phyloP scores from a whole-genome alignment of 345 rosid genomes.

The Boechera stricta region DNA sequence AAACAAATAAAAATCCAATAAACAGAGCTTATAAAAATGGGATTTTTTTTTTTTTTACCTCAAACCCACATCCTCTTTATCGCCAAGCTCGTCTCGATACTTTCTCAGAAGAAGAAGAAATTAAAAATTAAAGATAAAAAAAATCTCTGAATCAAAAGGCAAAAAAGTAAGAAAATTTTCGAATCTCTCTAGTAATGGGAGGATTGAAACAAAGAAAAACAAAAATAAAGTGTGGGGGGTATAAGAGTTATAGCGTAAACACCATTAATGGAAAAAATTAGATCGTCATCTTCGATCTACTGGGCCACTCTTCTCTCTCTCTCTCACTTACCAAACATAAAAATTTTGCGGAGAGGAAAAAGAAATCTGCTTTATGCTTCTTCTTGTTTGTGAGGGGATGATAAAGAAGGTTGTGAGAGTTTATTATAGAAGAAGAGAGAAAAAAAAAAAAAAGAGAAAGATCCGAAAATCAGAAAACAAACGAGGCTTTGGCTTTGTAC shows the following conservation, averaged over 20 bases:
- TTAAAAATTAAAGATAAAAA: neutral
- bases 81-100: slow-evolving; percentile 41
- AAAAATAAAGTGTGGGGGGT: slow-evolving; percentile 14
- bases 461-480: slow-evolving; percentile 53
- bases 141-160: slow-evolving; percentile 35
- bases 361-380: slow-evolving; percentile 40
- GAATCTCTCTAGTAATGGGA: slow-evolving; percentile 26
- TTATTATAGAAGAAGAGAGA: neutral
- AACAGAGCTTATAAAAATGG: slow-evolving; percentile 4
- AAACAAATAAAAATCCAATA: neutral
- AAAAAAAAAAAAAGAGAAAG: slow-evolving; percentile 56
- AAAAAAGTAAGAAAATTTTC: slow-evolving; percentile 36
- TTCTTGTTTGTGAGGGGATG: slow-evolving; percentile 8
- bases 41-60: slow-evolving; percentile 42
- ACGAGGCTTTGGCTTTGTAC: slow-evolving; percentile 53
- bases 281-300: slow-evolving; percentile 93
- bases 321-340: slow-evolving; percentile 30
- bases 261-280: slow-evolving; percentile 58
- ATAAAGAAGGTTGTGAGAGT: slow-evolving; percentile 17
- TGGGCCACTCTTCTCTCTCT: slow-evolving; percentile 71
- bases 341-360: slow-evolving; percentile 19
- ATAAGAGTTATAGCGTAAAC: slow-evolving; percentile 45
- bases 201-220: slow-evolving; percentile 5
- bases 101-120: slow-evolving; percentile 23
- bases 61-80: slow-evolving; percentile 48